A percentile compares a stretch with the other conserved stretches of the same genome.
Conservation (phyloP, 83 land plant genomes). For the Thuja plicata region DNA sequence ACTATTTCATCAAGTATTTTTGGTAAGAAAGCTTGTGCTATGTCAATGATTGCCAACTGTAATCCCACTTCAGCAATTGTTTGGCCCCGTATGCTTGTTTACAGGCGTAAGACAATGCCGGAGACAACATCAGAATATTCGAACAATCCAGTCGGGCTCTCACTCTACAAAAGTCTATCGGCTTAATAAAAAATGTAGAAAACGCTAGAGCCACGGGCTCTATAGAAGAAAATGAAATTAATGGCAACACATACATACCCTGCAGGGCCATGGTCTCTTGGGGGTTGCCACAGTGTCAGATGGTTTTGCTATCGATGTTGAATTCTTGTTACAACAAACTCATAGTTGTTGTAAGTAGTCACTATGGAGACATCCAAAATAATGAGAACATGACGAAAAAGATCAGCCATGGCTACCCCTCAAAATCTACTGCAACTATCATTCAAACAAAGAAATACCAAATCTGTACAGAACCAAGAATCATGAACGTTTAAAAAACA, state of each 20-base stretch:
- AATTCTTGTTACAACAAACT: slow-evolving; percentile 46
- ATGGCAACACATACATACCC: slow-evolving; percentile 26
- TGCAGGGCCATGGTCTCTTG: slow-evolving; percentile 36
- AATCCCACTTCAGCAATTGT: too few relatives aligned
- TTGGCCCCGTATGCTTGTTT: too few relatives aligned
- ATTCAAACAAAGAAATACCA: not conserved
- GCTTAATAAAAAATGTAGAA: too few relatives aligned
- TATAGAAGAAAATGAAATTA: not conserved
- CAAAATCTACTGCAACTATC: not conserved
- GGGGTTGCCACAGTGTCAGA: slow-evolving; percentile 20
- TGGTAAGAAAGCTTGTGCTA: too few relatives aligned
- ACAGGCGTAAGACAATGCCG: too few relatives aligned
- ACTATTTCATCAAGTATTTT: too few relatives aligned
- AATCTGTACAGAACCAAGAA: not conserved
- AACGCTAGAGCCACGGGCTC: not conserved
- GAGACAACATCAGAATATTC: too few relatives aligned
- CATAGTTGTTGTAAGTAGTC: slow-evolving; percentile 54
- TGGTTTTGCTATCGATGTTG: slow-evolving; percentile 21
- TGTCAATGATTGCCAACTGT: too few relatives aligned
- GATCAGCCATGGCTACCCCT: not conserved
- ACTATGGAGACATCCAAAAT: slow-evolving; percentile 31
- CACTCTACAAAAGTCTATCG: too few relatives aligned
- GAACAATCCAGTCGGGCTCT: too few relatives aligned
- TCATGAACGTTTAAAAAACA: not conserved
- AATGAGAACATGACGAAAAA: not conserved